Percentiles rank a stretch among this genome's conserved stretches.
These are phyloP conservation scores for Penicillium glabrum DNA, from an alignment of 2,329 filamentous ascomycete species.

Conservation along the genomic window DNA sequence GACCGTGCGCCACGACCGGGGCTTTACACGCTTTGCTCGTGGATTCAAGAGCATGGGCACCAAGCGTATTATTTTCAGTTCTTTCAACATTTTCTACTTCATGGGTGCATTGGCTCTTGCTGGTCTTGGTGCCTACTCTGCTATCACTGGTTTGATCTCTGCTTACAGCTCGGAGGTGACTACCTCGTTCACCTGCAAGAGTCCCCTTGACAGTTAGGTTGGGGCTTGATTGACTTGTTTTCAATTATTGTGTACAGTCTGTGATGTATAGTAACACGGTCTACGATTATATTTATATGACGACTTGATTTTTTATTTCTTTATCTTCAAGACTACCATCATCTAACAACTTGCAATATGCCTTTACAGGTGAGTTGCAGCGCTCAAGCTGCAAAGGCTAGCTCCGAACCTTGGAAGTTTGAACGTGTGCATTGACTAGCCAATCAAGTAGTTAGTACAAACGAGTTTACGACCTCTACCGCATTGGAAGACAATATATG, in stretches of 20 bases:
- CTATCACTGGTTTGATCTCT: conserved; percentile 3
- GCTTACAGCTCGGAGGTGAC: background rate
- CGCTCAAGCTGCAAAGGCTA: background rate
- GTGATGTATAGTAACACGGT: background rate
- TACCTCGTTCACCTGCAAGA: conserved; percentile 10
- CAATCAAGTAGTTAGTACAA: background rate
- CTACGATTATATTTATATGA: background rate
- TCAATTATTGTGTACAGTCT: background rate
- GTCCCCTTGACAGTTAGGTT: conserved; percentile 10
- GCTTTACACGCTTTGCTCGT: conserved; percentile 41
- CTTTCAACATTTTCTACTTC: conserved; percentile 12
- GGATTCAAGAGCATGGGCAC: conserved; percentile 32
- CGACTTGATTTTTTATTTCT: background rate
- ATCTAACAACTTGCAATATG: too few species aligned
- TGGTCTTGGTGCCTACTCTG: conserved; percentile 15
- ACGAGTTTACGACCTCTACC: background rate
- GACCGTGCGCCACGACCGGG: conserved; percentile 37
- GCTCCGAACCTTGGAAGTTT: background rate
- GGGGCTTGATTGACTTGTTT: background rate
- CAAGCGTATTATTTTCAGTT: conserved; percentile 8
- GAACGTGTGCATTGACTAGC: too few species aligned
- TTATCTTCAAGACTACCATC: too few species aligned
- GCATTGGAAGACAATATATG: background rate
- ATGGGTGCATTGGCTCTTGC: conserved; percentile 10
- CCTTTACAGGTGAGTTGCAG: too few species aligned